phyloP scores from a whole-genome alignment of 108 stramenopile genomes.

The Aurantiochytrium sp. region DNA sequence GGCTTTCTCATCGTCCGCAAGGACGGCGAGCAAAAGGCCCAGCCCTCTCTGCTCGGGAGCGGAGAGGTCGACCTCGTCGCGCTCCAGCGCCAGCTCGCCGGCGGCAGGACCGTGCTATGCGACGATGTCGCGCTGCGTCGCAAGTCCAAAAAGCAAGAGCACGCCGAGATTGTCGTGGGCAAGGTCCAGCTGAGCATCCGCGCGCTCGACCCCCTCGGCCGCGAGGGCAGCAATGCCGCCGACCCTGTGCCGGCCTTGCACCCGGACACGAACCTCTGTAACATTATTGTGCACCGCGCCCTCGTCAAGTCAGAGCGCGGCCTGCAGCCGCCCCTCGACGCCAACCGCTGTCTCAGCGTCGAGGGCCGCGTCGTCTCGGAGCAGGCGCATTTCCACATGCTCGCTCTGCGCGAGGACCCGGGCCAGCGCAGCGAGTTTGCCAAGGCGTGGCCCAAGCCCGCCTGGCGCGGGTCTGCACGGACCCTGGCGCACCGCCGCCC shows the following conservation, averaged over 20 bases:
- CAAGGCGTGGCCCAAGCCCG: background rate
- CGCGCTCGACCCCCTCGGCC: background rate
- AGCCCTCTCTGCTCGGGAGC: conserved; percentile 12
- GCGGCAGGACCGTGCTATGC: background rate
- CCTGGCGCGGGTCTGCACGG: background rate
- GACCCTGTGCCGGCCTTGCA: background rate
- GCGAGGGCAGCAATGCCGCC: no score
- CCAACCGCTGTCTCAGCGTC: background rate
- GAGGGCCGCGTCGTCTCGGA: background rate
- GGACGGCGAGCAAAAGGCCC: background rate
- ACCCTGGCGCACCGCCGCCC: background rate
- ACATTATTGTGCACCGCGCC: background rate
- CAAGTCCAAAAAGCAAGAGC: conserved; percentile 5
- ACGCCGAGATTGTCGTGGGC: background rate
- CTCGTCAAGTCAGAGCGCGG: background rate
- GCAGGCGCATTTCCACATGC: background rate
- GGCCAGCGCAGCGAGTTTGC: background rate
- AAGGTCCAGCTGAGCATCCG: background rate
- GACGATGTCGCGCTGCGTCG: background rate
- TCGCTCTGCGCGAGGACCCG: background rate
- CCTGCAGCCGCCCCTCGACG: background rate
- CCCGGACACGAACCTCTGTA: background rate
- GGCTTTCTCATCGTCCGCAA: background rate
- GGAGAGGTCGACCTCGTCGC: background rate
- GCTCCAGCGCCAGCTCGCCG: background rate